A percentile compares a stretch with the other conserved stretches of the same genome.
These are phyloP conservation scores for Penicillium turbatum DNA, from an alignment of 495 filamentous ascomycete genomes.

Conservation along the genomic window DNA sequence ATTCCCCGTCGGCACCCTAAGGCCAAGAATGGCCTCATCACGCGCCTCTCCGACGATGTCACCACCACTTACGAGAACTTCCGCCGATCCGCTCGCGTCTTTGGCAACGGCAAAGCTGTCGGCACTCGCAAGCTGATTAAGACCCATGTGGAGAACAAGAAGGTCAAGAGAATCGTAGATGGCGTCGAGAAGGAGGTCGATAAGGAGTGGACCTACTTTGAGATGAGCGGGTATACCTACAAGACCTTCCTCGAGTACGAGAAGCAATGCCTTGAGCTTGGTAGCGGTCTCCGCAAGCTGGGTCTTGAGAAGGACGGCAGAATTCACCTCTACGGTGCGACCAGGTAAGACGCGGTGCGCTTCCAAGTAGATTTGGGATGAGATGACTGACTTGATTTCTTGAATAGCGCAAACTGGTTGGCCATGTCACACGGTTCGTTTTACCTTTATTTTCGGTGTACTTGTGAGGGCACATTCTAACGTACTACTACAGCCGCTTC, in stretches of 20 bases:
- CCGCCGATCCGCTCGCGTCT: constrained; percentile 69
- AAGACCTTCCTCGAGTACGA: constrained; percentile 88
- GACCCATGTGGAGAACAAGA: constrained; percentile 88
- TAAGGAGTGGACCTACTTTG: constrained; percentile 96
- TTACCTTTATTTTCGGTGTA: not conserved
- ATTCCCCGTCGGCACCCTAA: constrained; percentile 75
- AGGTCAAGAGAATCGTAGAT: constrained; percentile 93
- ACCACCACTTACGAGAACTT: constrained; percentile 86
- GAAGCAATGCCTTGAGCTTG: constrained; percentile 65
- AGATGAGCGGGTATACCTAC: constrained; percentile 83
- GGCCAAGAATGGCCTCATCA: constrained; percentile 65
- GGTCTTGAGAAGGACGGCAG: constrained; percentile 69
- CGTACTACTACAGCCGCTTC: constrained; percentile 43
- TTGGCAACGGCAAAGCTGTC: constrained; percentile 83
- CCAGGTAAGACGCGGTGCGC: constrained; percentile 48
- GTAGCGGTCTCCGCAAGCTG: constrained; percentile 72
- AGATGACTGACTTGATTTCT: constrained; percentile 6
- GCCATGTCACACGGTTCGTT: constrained; percentile 63
- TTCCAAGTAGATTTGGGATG: not conserved
- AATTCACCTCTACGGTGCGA: constrained; percentile 87
- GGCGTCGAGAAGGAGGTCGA: constrained; percentile 84
- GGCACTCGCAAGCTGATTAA: constrained; percentile 76
- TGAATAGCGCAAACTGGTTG: constrained; percentile 65
- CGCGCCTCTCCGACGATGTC: constrained; percentile 64
- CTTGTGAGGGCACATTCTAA: not conserved